Percentiles rank a stretch among this genome's conserved stretches.
Conservation (phyloP, 75 land plant genomes). For the Picea sitchensis region DNA sequence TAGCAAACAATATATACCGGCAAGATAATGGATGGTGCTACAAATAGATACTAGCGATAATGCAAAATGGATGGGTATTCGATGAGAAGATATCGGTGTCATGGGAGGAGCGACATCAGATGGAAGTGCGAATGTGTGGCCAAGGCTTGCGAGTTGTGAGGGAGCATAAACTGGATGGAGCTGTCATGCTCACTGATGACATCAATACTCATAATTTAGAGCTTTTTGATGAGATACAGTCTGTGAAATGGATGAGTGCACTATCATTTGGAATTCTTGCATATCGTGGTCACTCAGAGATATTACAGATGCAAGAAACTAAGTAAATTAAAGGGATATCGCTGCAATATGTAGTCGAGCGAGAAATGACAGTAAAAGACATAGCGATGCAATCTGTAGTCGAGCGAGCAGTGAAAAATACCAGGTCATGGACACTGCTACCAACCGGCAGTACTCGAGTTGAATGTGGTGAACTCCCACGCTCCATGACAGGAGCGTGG, state of each 20-base stretch:
- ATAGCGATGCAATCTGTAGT: too few species aligned
- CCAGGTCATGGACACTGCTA: too few species aligned
- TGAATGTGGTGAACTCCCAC: too few species aligned
- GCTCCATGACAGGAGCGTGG: too few species aligned
- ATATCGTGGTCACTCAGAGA: constrained; percentile 36
- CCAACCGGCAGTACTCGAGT: too few species aligned
- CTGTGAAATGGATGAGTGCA: constrained; percentile 82
- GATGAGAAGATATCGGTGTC: constrained; percentile 41
- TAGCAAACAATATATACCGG: too few species aligned
- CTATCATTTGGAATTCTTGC: constrained; percentile 71
- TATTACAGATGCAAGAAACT: not conserved
- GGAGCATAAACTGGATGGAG: constrained; percentile 71
- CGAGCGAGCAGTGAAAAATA: too few species aligned
- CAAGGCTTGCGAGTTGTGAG: constrained; percentile 74
- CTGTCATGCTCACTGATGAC: constrained; percentile 83
- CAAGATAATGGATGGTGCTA: too few species aligned
- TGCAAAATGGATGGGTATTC: constrained; percentile 3
- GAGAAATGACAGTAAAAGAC: too few species aligned
- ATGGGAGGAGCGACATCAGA: constrained; percentile 52
- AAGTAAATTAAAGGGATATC: not conserved
- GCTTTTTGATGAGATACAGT: constrained; percentile 83
- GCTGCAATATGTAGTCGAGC: too few species aligned
- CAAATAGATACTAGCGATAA: too few species aligned
- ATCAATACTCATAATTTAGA: constrained; percentile 85
- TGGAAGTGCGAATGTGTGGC: constrained; percentile 71